Conservation (phyloP, 2,329 filamentous ascomycete species). For the Claviceps humidiphila region DNA sequence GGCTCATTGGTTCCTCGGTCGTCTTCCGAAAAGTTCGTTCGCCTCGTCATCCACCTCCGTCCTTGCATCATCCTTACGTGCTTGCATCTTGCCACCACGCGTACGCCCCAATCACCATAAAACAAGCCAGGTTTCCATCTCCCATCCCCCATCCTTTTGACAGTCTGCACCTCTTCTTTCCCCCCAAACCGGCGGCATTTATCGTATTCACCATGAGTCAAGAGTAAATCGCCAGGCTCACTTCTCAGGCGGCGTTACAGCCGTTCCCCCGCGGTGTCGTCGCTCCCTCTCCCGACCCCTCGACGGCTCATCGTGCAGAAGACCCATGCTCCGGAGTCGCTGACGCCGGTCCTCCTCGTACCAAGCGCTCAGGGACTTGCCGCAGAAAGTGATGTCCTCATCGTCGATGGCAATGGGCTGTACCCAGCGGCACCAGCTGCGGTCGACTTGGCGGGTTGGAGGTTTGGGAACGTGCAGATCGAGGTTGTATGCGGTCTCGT, state of each 20-base stretch:
- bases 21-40: too few relatives aligned
- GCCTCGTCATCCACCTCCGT: too few relatives aligned
- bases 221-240: background rate
- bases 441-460: constrained; percentile 21
- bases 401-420: constrained; percentile 45
- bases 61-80: too few relatives aligned
- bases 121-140: too few relatives aligned
- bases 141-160: too few relatives aligned
- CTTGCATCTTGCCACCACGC: too few relatives aligned
- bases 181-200: too few relatives aligned
- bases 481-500: constrained; percentile 16
- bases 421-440: constrained; percentile 30
- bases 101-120: too few relatives aligned
- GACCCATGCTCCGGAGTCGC: constrained; percentile 16
- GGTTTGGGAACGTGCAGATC: constrained; percentile 20
- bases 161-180: too few relatives aligned
- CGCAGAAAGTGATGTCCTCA: constrained; percentile 47
- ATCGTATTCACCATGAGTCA: background rate
- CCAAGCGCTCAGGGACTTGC: constrained; percentile 45
- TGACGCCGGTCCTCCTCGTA: constrained; percentile 36
- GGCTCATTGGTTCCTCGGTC: too few relatives aligned
- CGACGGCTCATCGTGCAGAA: constrained; percentile 7
- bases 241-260: background rate
- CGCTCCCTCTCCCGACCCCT: constrained; percentile 11
- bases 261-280: constrained; percentile 12